Evolutionary conservation across 1,139 yeast genomes (phyloP), one percentile per base, ranked within the genome.

Genomic region (Yamadazyma trypodendri): DNA sequence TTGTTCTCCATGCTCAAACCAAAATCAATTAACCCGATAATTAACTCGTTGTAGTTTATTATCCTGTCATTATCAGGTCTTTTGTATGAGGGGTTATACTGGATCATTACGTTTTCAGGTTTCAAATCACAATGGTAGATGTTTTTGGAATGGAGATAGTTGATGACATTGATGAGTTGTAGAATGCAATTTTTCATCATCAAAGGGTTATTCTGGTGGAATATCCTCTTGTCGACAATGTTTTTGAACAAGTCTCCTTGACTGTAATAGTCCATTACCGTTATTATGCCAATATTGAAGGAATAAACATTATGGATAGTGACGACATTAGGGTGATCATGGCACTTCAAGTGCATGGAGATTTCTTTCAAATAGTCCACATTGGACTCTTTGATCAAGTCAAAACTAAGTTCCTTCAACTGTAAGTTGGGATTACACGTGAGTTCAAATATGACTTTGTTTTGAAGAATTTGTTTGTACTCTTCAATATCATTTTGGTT

Each of bases 71-170:
- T 20, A 4, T 29, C 24, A 14, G 31, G 34, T 35, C 70, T 51
- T 27, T 39, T 45, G 46, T 67, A 64, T 33, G 51, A 36, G 4
- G 52, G 54, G 41, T 68, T 58, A 44, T 63, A 68, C 16, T 53
- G 52, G 12, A 84, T 80, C 66, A 89, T 67, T 33, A 89, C 76
- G 56, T 89, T 89, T 60, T 89, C 97, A 1, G 97, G 97, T 60
- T 89, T 92, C 50, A 89, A 72, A 58, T 89, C 97, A 60, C 97
- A 89, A 56, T 89, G 97, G 53, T 76, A 89, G 11, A 89, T 77
- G 25, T 79, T 77, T 30, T 70, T 65, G 10, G 72, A 64, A 50
- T 84, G 87, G 54, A 95, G 84, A 59, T 79, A 82, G 31, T 73
- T 70, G 24, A 89, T 69, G 1, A 82, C 95, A 43, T 84, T 87